A percentile compares a stretch with the other conserved stretches of the same genome.
These are phyloP conservation scores for Venturia effusa DNA, from an alignment of 2,329 filamentous ascomycete species.

Conservation along the genomic window DNA sequence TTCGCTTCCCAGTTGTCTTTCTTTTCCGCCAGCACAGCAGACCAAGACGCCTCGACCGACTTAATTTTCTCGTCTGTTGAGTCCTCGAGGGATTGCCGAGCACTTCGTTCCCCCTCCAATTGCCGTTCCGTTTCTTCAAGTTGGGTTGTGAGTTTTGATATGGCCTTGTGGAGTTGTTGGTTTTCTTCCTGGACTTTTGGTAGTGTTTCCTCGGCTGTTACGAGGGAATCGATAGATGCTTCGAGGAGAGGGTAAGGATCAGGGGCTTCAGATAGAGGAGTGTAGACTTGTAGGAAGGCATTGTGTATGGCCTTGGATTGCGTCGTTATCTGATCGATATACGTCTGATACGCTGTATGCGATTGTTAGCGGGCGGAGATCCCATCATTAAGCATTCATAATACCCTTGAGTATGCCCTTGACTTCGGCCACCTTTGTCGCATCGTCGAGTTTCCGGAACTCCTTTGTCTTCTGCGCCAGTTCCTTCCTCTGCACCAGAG, in stretches of 20 bases:
- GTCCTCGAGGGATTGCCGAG: slow-evolving; percentile 65
- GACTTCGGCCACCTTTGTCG: slow-evolving; percentile 74
- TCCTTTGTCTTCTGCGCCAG: slow-evolving; percentile 99
- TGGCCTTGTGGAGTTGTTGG: slow-evolving; percentile 68
- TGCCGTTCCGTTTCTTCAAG: slow-evolving; percentile 73
- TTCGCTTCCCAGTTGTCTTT: slow-evolving; percentile 94
- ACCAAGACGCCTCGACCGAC: slow-evolving; percentile 84
- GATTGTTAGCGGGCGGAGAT: slow-evolving; percentile 9
- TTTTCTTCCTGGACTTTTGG: slow-evolving; percentile 87
- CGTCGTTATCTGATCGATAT: slow-evolving; percentile 92
- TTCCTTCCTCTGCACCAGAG: slow-evolving; percentile 92
- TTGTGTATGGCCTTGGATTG: slow-evolving; percentile 92
- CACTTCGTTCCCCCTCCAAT: slow-evolving; percentile 65
- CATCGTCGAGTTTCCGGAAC: slow-evolving; percentile 86
- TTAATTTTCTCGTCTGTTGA: slow-evolving; percentile 70
- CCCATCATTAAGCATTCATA: slow-evolving; percentile 25
- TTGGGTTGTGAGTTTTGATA: slow-evolving; percentile 64
- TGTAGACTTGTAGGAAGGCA: slow-evolving; percentile 86
- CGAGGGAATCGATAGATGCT: slow-evolving; percentile 87
- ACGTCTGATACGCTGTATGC: slow-evolving; percentile 79
- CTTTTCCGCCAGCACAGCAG: slow-evolving; percentile 82
- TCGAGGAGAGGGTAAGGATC: slow-evolving; percentile 95
- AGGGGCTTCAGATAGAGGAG: slow-evolving; percentile 84
- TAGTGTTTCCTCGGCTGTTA: slow-evolving; percentile 83
- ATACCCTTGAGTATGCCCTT: slow-evolving; percentile 80